Evolutionary conservation across 768 basidiomycete species (phyloP), one percentile per base, ranked within the genome.

Genomic region (Candolleomyces eurysporus): DNA sequence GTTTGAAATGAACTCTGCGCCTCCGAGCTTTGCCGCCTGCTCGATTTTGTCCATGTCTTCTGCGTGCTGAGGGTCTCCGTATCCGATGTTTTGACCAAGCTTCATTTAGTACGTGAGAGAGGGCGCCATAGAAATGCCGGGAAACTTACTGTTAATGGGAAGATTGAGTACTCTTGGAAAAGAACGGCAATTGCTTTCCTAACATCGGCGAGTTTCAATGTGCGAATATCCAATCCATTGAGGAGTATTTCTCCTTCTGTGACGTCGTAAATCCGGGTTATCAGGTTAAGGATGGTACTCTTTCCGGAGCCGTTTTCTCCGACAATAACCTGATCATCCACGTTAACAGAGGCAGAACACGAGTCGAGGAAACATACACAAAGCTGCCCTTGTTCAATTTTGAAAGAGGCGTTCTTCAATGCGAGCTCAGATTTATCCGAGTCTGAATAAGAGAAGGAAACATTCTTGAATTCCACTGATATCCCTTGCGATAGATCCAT

Each of bases 261-360:
- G 0, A 84, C 80, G 65, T 92, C 90, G 63, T 92, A 91, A 31
- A 92, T 70, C 30, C 91, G 84, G 22, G 84, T 73, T 22, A 89
- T 81, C 48, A 93, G 77, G 68, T 92, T 93, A 43, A 93, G 75
- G 50, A 92, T 84, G 2, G 91, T 92, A 68, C 88, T 90, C 73
- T 93, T 93, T 2, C 87, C 91, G 0, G 88, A 90, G 8, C 91
- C 91, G 63, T 93, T 93, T 31, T 79, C 79, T 6, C 91, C 91
- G 2, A 93, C 88, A 45, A 93, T 87, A 43, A 92, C 80, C 89
- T 91, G 11, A 36, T 8, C 22, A 42, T 46, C 31, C 9, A n/a
- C 26, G 26, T 58, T 40, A 7, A 30, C 21, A 21, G n/a, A 43
- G 26, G 40, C 11, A 57, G 39, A 46, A 17, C 26, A 26, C 26